These are phyloP conservation scores for Recurvomyces mirabilis DNA, from an alignment of 495 filamentous ascomycete genomes.

Conservation along the genomic window DNA sequence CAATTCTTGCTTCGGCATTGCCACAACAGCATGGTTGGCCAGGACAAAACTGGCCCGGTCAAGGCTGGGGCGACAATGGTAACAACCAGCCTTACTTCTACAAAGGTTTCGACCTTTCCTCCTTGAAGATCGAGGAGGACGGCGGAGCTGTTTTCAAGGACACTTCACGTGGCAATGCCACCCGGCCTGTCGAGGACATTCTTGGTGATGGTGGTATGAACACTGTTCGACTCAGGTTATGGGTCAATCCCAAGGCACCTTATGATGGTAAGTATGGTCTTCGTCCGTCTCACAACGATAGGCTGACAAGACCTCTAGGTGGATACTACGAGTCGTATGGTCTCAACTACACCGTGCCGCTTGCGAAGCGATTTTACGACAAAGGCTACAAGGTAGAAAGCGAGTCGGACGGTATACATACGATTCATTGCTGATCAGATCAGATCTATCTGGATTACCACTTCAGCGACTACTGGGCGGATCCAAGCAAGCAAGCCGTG, in stretches of 20 bases:
- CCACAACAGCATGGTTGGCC: no score
- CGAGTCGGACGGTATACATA: no score
- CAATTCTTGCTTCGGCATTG: no score
- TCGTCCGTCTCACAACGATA: not conserved
- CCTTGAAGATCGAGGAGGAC: conserved; percentile 29
- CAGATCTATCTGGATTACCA: conserved; percentile 24
- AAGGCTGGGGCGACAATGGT: no score
- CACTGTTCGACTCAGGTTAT: conserved; percentile 16
- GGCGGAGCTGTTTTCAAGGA: conserved; percentile 31
- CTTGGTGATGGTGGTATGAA: conserved; percentile 36
- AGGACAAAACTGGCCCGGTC: no score
- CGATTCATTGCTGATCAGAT: no score
- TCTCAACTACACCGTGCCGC: conserved; percentile 23
- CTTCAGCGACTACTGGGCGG: conserved; percentile 32
- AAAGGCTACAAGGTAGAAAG: conserved; percentile 24
- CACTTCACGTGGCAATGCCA: conserved; percentile 27
- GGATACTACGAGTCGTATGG: conserved; percentile 22
- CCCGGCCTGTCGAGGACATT: conserved; percentile 32
- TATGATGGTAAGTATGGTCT: conserved; percentile 11
- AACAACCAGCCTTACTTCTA: no score
- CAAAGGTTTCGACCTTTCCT: conserved; percentile 35
- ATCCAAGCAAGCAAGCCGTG: conserved; percentile 31
- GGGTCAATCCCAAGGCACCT: conserved; percentile 13
- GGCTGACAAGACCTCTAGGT: not conserved
- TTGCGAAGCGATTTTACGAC: conserved; percentile 28